Base-by-base conservation (phyloP, 805 yeast species). In the Ogataea paradorogensis region DNA sequence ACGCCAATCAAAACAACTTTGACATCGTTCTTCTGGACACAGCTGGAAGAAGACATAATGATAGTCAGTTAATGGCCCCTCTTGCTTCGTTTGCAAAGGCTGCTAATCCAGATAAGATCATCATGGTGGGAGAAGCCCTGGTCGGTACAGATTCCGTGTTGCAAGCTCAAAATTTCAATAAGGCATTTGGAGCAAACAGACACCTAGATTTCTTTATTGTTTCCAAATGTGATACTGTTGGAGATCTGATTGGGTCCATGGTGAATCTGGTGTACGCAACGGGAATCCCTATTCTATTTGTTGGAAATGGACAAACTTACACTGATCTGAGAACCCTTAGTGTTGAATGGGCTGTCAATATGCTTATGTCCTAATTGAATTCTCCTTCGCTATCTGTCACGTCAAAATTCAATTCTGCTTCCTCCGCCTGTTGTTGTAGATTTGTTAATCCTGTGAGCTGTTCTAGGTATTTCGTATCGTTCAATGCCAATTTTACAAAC, bases 101-200 rank as follows among this genome's bases (percentile, higher is more conserved):
- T 35, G 98, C 98, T 2, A 75, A 87, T 35, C 99, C 98, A 0
- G 93, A 91, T 64, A 91, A 87, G 61, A 91, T 91, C 54, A 90
- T 91, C 57, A 93, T 93, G 98, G 99, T 91, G 14, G 98, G 97
- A 29, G 99, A 91, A 63, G 99, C 99, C 0, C 69, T 91, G 27
- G 98, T 91, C 1, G 99, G 99, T 13, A 90, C 98, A 0, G 99
- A 91, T 59, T 87, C 97, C 1, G 97, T 93, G 3, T 84, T 84
- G 62, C 99, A 91, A 62, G 98, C 98, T 0, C 78, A 78, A 37
- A 90, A 93, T 59, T 91, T 91, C 69, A 90, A 91, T 59, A 78
- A 80, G 52, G 96, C 97, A 0, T 91, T 93, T 65, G 98, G 98
- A 15, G 80, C 82, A 40, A 76, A 73, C 27, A 70, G 98, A 39